Percentiles rank a stretch among this genome's conserved stretches.
Evolutionary conservation across 331 rosid species (phyloP).

Genomic region (Telfairia occidentalis): DNA sequence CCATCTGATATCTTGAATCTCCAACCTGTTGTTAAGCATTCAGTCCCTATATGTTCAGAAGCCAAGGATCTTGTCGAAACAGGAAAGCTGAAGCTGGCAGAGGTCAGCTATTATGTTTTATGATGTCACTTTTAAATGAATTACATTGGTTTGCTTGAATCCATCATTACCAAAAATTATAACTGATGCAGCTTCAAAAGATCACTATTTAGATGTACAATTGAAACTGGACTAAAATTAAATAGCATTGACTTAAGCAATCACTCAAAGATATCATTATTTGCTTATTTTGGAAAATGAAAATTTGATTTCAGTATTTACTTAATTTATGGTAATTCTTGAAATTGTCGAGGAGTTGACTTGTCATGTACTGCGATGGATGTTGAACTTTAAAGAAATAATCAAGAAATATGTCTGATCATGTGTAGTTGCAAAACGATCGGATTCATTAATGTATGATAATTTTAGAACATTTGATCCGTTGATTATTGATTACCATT

Average conservation of each 20-base stretch:
- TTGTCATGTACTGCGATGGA: background rate
- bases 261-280: background rate
- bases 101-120: conserved; percentile 33
- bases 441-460: background rate
- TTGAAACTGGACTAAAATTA: background rate
- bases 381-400: background rate
- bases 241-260: background rate
- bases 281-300: background rate
- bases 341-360: background rate
- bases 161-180: background rate
- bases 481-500: background rate
- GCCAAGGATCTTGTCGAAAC: conserved; percentile 97
- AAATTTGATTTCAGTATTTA: background rate
- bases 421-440: background rate
- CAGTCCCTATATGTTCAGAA: conserved; percentile 87
- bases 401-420: background rate
- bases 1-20: conserved; percentile 69
- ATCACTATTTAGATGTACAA: background rate
- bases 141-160: background rate
- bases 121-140: conserved; percentile 1
- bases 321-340: background rate
- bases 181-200: background rate
- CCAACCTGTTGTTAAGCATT: conserved; percentile 91
- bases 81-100: conserved; percentile 90
- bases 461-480: background rate